Evolutionary conservation across 139 green algal genomes (phyloP).

Genomic region (Coelastrella sp.): DNA sequence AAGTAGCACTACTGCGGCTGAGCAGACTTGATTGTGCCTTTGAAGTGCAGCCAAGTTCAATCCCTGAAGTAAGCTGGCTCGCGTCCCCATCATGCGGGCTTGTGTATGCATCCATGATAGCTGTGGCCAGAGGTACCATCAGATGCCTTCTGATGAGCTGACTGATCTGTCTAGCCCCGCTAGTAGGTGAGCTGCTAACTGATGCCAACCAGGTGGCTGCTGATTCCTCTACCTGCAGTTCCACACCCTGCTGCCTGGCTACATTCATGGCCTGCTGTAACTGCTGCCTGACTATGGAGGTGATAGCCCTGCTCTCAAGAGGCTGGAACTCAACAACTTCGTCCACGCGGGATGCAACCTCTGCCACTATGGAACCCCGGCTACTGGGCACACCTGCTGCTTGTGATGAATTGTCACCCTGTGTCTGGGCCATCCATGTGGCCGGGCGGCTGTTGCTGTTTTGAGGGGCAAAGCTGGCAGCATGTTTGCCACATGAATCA

Average conservation of each 20-base stretch:
- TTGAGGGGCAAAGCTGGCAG: too few species aligned
- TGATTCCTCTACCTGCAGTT: not conserved
- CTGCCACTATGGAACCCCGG: constrained; percentile 15
- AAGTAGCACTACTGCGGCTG: too few species aligned
- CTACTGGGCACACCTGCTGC: not conserved
- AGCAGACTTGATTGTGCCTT: too few species aligned
- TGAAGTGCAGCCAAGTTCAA: too few species aligned
- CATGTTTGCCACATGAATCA: not conserved
- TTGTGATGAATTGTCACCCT: not conserved
- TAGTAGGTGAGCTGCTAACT: not conserved
- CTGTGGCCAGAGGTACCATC: constrained; percentile 47
- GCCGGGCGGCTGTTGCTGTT: not conserved
- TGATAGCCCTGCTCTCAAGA: constrained; percentile 23
- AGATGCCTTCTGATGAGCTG: constrained; percentile 41
- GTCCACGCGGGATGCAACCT: constrained; percentile 57
- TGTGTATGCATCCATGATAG: not conserved
- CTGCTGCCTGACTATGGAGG: constrained; percentile 43
- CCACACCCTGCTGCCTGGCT: constrained; percentile 13
- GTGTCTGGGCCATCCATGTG: not conserved
- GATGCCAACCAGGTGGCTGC: constrained; percentile 16
- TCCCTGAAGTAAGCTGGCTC: too few species aligned
- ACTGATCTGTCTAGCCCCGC: constrained; percentile 26
- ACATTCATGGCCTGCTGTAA: constrained; percentile 24
- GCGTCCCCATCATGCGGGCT: too few species aligned
- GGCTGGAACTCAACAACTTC: constrained; percentile 46